phyloP scores from a whole-genome alignment of 2,329 filamentous ascomycete genomes.

The Pleoardoris graminearum region DNA sequence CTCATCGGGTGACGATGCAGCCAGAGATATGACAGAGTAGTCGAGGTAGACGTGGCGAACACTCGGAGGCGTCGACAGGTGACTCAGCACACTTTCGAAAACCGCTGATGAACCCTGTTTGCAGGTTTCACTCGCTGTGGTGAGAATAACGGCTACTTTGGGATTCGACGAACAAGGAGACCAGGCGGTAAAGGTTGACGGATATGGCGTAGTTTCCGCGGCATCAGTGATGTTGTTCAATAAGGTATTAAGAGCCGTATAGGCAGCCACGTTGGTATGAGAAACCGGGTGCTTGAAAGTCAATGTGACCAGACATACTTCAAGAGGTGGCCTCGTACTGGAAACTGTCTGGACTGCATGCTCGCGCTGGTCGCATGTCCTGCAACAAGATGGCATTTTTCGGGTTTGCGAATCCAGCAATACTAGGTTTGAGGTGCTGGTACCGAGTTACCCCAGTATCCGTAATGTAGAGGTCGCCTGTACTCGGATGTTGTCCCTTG shows the following conservation, averaged over 20 bases:
- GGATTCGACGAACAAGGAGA: constrained; percentile 27
- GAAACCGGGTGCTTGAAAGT: constrained; percentile 22
- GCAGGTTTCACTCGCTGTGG: constrained; percentile 27
- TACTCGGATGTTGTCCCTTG: no score
- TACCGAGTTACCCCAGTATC: no score
- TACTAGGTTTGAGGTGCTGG: no score
- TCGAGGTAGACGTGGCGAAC: constrained; percentile 32
- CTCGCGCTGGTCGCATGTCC: constrained; percentile 34
- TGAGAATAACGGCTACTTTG: constrained; percentile 24
- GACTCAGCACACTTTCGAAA: constrained; percentile 23
- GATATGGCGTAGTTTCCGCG: constrained; percentile 26
- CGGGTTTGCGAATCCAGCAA: neutral
- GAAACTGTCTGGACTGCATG: constrained; percentile 19
- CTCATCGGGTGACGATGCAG: constrained; percentile 20
- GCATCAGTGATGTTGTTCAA: constrained; percentile 35
- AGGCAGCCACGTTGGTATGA: constrained; percentile 10
- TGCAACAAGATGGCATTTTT: constrained; percentile 26
- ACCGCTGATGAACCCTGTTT: constrained; percentile 17
- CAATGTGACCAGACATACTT: constrained; percentile 31
- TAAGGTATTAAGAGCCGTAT: constrained; percentile 24
- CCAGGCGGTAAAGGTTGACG: constrained; percentile 33
- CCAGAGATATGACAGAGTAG: constrained; percentile 27
- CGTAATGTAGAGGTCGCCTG: no score
- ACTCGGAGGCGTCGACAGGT: constrained; percentile 20
- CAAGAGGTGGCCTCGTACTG: constrained; percentile 20